These are phyloP conservation scores for Penicillium nordicum DNA, from an alignment of 2,329 filamentous ascomycete species.

Conservation along the genomic window DNA sequence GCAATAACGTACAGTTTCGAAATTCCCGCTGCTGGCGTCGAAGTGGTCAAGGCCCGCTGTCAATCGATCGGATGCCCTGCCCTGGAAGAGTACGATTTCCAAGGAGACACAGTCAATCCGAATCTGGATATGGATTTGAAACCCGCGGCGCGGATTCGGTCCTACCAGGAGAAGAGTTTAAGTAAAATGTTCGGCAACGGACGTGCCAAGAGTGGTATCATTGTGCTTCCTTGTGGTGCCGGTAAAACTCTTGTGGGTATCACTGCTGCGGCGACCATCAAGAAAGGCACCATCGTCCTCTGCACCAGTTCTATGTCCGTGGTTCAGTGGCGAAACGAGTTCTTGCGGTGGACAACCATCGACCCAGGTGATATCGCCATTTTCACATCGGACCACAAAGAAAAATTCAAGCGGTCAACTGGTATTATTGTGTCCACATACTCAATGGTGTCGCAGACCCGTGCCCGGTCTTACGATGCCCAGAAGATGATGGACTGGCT, in stretches of 20 bases:
- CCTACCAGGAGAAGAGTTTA: constrained; percentile 91
- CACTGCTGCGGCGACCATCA: constrained; percentile 94
- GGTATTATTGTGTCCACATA: constrained; percentile 98
- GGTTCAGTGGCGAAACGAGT: constrained; percentile 93
- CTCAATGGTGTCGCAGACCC: constrained; percentile 94
- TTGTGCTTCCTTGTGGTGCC: constrained; percentile 92
- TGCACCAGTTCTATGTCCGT: constrained; percentile 98
- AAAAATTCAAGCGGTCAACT: constrained; percentile 78
- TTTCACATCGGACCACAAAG: constrained; percentile 92
- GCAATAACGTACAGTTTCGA: constrained; percentile 92
- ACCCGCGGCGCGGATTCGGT: constrained; percentile 34
- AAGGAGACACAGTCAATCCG: constrained; percentile 82
- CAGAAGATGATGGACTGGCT: constrained; percentile 98
- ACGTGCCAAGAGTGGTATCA: constrained; percentile 93
- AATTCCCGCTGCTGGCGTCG: constrained; percentile 76
- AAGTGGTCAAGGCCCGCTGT: constrained; percentile 84
- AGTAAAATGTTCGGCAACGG: constrained; percentile 99
- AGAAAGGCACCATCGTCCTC: constrained; percentile 91
- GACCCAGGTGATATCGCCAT: constrained; percentile 89
- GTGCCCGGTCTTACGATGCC: constrained; percentile 84
- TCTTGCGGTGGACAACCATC: constrained; percentile 98
- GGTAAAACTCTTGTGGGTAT: constrained; percentile 98
- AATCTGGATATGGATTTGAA: constrained; percentile 93
- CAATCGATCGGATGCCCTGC: constrained; percentile 82
- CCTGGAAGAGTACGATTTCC: constrained; percentile 95